A percentile compares a stretch with the other conserved stretches of the same genome.
Evolutionary conservation across 192 early-diverging fungal genomes (phyloP).

Genomic region (Umbelopsis isabellina): DNA sequence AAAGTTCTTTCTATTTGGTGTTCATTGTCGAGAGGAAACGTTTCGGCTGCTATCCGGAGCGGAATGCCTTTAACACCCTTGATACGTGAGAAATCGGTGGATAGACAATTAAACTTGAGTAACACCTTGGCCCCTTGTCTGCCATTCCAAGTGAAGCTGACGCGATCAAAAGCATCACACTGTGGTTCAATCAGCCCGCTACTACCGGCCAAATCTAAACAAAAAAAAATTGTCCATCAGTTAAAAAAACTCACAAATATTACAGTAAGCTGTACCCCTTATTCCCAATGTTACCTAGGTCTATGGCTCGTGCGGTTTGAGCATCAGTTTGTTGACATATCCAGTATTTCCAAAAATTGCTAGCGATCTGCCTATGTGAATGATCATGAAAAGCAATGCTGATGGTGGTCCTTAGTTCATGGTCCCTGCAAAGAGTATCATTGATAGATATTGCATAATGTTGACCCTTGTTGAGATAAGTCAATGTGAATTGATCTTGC

Average conservation of each 20-base stretch:
- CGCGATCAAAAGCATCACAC: constrained; percentile 66
- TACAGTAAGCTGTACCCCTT: neutral
- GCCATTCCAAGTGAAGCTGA: constrained; percentile 73
- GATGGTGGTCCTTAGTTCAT: constrained; percentile 53
- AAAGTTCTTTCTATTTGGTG: constrained; percentile 57
- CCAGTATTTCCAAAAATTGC: constrained; percentile 78
- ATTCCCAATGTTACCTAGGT: constrained; percentile 47
- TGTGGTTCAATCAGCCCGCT: constrained; percentile 58
- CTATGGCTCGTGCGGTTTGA: constrained; percentile 63
- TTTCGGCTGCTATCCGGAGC: constrained; percentile 58
- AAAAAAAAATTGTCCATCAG: neutral
- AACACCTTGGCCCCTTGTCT: constrained; percentile 63
- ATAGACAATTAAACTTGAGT: constrained; percentile 74
- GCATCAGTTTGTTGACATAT: constrained; percentile 66
- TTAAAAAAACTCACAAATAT: no score
- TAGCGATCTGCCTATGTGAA: constrained; percentile 61
- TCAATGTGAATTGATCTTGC: constrained; percentile 61
- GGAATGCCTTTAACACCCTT: constrained; percentile 83
- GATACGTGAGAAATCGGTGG: constrained; percentile 78
- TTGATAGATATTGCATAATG: constrained; percentile 58
- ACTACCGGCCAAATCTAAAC: neutral
- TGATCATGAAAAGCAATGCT: constrained; percentile 76
- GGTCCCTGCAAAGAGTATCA: constrained; percentile 51
- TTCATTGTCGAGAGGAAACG: constrained; percentile 30
- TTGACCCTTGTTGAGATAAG: constrained; percentile 77